phyloP scores from a whole-genome alignment of 2,329 filamentous ascomycete species.

The Arthrobotrys conoides region DNA sequence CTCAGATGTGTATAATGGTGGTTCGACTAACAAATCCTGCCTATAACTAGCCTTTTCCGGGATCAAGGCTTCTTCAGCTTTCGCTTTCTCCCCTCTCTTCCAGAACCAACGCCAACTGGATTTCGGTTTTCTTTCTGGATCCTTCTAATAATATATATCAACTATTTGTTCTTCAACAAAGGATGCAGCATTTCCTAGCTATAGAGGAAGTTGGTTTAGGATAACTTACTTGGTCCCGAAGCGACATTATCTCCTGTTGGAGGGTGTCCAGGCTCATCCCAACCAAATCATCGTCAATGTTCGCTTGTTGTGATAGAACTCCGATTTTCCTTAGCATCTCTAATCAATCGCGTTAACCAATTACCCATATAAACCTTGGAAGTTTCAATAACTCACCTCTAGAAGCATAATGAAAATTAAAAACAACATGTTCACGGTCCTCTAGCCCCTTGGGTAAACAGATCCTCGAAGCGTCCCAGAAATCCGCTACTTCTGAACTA shows the following conservation, averaged over 20 bases:
- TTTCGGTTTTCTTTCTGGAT: too few species aligned
- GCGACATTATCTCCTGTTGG: slow-evolving; percentile 30
- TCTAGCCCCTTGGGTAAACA: slow-evolving; percentile 1
- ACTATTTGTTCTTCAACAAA: too few species aligned
- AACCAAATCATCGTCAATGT: slow-evolving; percentile 39
- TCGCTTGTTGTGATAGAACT: neutral
- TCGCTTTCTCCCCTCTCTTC: too few species aligned
- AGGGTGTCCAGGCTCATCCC: slow-evolving; percentile 28
- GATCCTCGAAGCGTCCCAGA: neutral
- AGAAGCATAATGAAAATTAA: slow-evolving; percentile 35
- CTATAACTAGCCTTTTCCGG: too few species aligned
- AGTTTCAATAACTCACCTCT: slow-evolving; percentile 12
- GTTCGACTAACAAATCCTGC: too few species aligned
- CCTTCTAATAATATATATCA: too few species aligned
- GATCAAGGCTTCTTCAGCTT: too few species aligned
- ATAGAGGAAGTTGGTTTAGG: too few species aligned
- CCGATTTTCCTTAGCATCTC: slow-evolving; percentile 26
- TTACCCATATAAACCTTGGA: too few species aligned
- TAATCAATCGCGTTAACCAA: neutral
- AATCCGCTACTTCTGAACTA: neutral
- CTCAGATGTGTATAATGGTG: too few species aligned
- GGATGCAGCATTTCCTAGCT: too few species aligned
- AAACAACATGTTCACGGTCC: neutral
- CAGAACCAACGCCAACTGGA: too few species aligned
- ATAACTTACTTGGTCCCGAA: slow-evolving; percentile 31